Evolutionary conservation across 345 rosid species (phyloP).

Genomic region (Laguncularia racemosa): DNA sequence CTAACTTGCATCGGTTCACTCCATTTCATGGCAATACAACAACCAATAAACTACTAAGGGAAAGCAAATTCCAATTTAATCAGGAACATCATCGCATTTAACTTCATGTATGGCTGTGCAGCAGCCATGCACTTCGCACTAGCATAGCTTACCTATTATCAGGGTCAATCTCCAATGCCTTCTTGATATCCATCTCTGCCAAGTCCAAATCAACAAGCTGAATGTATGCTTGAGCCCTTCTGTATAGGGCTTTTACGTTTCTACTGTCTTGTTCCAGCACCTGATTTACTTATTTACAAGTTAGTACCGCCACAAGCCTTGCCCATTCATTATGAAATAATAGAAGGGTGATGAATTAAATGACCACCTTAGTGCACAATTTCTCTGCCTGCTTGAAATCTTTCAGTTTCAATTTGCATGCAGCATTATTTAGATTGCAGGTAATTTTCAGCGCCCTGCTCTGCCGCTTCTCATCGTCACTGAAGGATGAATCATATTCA

Average conservation of each 20-base stretch:
- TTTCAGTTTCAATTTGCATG: conserved; percentile 17
- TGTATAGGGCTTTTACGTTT: conserved; percentile 40
- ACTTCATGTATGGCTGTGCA: too few relatives aligned
- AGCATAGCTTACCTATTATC: conserved; percentile 23
- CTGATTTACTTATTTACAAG: conserved; percentile 5
- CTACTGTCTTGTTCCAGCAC: conserved; percentile 29
- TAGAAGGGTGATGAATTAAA: background rate
- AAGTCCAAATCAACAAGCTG: conserved; percentile 31
- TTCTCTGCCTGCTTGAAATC: conserved; percentile 15
- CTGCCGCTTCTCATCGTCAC: conserved; percentile 19
- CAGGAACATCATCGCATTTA: too few relatives aligned
- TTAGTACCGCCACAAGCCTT: background rate
- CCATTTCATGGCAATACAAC: too few relatives aligned
- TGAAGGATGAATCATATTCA: conserved; percentile 14
- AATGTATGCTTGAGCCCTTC: conserved; percentile 45
- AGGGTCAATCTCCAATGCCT: conserved; percentile 44
- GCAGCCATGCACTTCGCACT: too few relatives aligned
- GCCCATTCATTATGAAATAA: background rate
- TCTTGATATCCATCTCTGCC: conserved; percentile 44
- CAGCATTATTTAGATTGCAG: conserved; percentile 18
- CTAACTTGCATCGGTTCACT: too few relatives aligned
- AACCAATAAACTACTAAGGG: too few relatives aligned
- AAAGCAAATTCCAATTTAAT: too few relatives aligned
- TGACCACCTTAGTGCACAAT: conserved; percentile 13
- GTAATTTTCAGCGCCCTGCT: conserved; percentile 11